Evolutionary conservation across 2,329 filamentous ascomycete genomes (phyloP), one percentile per base, ranked within the genome.

Genomic region (Claviceps capensis): DNA sequence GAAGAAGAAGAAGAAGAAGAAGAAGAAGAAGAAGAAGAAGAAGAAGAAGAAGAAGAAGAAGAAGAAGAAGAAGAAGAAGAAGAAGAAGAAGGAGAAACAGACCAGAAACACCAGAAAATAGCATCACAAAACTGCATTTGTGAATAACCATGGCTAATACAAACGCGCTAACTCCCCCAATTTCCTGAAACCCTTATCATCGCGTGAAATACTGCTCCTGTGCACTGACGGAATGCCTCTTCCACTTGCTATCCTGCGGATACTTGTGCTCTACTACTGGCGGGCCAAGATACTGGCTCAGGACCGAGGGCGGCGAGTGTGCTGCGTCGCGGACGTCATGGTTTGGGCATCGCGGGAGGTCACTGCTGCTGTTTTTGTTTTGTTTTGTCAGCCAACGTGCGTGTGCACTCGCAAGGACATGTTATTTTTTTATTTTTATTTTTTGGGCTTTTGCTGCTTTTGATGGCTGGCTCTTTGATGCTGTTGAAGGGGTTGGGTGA

Each of bases 201-300:
- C 55, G 53, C 49, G 63, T 34, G 11, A 60, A 60, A 23, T 63
- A 59, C n/a, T 58, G 56, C 58, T 65, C 63, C 55, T 65, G 63
- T n/a, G 63, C 60, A 53, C 63, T 65, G 1, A 58, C 47, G 23
- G 58, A 58, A 3, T 65, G 63, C 23, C 63, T 49, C 52, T 52
- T 57, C 17, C 58, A 61, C n/a, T 55, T 56, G 55, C 63, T 65
- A 19, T 65, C 62, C 3, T 64, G 47, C 0, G 63, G 63, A 9
- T 61, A 60, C n/a, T 62, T 57, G 41, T 65, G 63, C 59, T 63
- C 62, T 16, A 65, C 61, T 8, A 47, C 54, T 1, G 62, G 63
- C 13, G 58, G 56, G 17, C 63, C 63, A 3, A 63, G 47, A 3
- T 62, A 56, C 54, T 58, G 8, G 23, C 48, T 55, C 1, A 65